These are phyloP conservation scores for Closterium sp. DNA, from an alignment of 139 green algal species.

Conservation along the genomic window DNA sequence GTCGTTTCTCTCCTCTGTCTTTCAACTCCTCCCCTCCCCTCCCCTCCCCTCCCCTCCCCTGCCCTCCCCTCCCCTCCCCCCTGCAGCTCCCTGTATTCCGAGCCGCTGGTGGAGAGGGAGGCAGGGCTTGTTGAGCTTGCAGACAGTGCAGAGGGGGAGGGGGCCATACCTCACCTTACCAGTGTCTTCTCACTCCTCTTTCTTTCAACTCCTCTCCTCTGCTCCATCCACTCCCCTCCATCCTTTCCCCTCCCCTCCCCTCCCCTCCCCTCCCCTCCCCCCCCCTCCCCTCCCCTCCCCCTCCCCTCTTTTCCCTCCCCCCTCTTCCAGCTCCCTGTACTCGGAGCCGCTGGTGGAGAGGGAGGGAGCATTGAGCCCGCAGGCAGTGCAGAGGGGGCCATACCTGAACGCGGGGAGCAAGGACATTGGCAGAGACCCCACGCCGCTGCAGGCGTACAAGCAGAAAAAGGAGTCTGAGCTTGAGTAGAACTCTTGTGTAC, in stretches of 20 bases:
- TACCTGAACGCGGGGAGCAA: slow-evolving; percentile 33
- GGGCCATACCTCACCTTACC: slow-evolving; percentile 35
- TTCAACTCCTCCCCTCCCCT: too few relatives aligned
- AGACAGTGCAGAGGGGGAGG: slow-evolving; percentile 30
- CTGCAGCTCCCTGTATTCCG: not conserved
- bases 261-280: too few relatives aligned
- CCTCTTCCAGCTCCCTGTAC: not conserved
- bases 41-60: too few relatives aligned
- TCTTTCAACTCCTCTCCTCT: too few relatives aligned
- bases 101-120: slow-evolving; percentile 12
- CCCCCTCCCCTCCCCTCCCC: too few relatives aligned
- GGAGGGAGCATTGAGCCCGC: not conserved
- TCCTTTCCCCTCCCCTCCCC: too few relatives aligned
- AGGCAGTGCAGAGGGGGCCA: slow-evolving; percentile 31
- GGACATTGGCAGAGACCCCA: slow-evolving; percentile 24
- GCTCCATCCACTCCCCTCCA: too few relatives aligned
- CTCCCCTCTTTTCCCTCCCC: too few relatives aligned
- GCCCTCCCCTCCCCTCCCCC: too few relatives aligned
- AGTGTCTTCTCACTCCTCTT: too few relatives aligned
- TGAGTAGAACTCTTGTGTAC: too few relatives aligned
- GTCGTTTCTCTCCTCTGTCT: too few relatives aligned
- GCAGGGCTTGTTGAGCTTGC: not conserved
- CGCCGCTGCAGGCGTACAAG: slow-evolving; percentile 14
- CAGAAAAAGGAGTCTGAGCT: not conserved
- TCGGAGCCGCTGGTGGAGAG: slow-evolving; percentile 15